Evolutionary conservation across 2,329 filamentous ascomycete genomes (phyloP).

Genomic region (Diaporthe sp.): DNA sequence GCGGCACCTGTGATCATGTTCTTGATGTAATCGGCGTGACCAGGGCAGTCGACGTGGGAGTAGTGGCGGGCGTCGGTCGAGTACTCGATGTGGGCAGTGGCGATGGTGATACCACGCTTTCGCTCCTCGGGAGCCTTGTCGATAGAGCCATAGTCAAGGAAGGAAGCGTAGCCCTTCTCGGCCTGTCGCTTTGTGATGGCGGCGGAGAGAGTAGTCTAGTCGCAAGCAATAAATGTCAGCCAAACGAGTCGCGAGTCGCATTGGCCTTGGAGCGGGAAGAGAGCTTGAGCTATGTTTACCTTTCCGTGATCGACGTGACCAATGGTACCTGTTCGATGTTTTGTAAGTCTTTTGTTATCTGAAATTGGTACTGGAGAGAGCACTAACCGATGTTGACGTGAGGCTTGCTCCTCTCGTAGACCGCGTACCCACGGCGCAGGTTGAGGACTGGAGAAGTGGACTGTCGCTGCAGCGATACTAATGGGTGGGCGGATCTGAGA

Average conservation of each 20-base stretch:
- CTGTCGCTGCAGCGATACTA: slow-evolving; percentile 83
- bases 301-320: slow-evolving; percentile 99
- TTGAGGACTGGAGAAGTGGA: slow-evolving; percentile 74
- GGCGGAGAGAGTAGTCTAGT: slow-evolving; percentile 94
- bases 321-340: slow-evolving; percentile 79
- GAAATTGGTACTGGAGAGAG: slow-evolving; percentile 27
- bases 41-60: slow-evolving; percentile 99
- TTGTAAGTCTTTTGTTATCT: slow-evolving; percentile 39
- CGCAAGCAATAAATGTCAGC: slow-evolving; percentile 40
- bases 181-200: slow-evolving; percentile 99
- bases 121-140: slow-evolving; percentile 99
- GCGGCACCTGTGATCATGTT: slow-evolving; percentile 99
- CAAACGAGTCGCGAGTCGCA: slow-evolving; percentile 4
- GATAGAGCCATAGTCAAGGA: slow-evolving; percentile 97
- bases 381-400: slow-evolving; percentile 95
- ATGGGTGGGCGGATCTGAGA: slow-evolving; percentile 74
- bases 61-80: slow-evolving; percentile 94
- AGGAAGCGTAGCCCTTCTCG: slow-evolving; percentile 92
- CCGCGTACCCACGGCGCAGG: slow-evolving; percentile 74
- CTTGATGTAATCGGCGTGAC: slow-evolving; percentile 99
- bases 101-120: slow-evolving; percentile 99
- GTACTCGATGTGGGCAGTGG: slow-evolving; percentile 98
- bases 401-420: slow-evolving; percentile 91
- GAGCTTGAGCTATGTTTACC: slow-evolving; percentile 63
- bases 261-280: neutral